A percentile compares a stretch with the other conserved stretches of the same genome.
These are phyloP conservation scores for Favolaschia claudopus DNA, from an alignment of 768 basidiomycete genomes.

Conservation along the genomic window DNA sequence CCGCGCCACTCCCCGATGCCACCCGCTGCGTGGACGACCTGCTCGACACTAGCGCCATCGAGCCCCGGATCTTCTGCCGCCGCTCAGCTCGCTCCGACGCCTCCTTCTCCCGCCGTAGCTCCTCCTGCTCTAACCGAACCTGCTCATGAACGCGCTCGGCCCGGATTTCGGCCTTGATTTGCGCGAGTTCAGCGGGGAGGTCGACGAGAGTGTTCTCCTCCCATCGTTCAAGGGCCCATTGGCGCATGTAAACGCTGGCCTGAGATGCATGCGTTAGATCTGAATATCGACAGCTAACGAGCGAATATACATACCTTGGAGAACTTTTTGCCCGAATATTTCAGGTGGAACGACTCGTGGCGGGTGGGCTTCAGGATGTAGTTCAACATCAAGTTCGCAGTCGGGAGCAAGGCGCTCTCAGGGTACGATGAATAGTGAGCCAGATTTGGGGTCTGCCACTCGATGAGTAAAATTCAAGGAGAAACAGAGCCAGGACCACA, in stretches of 20 bases:
- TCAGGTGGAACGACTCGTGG: slow-evolving; percentile 91
- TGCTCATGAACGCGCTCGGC: slow-evolving; percentile 34
- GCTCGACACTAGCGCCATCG: slow-evolving; percentile 17
- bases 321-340: slow-evolving; percentile 91
- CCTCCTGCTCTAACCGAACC: slow-evolving; percentile 25
- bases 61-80: slow-evolving; percentile 19
- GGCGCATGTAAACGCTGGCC: slow-evolving; percentile 83
- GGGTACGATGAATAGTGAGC: slow-evolving; percentile 95
- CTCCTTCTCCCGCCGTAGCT: slow-evolving; percentile 28
- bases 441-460: slow-evolving; percentile 74
- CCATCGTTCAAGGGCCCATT: slow-evolving; percentile 88
- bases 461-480: not conserved
- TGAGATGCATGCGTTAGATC: slow-evolving; percentile 35
- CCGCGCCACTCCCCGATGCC: slow-evolving; percentile 10
- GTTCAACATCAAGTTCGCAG: slow-evolving; percentile 92
- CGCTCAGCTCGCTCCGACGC: slow-evolving; percentile 18
- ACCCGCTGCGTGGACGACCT: slow-evolving; percentile 4
- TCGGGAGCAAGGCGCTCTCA: slow-evolving; percentile 84
- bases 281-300: not conserved
- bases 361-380: slow-evolving; percentile 83
- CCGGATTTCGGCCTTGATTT: slow-evolving; percentile 64
- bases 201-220: slow-evolving; percentile 65
- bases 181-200: slow-evolving; percentile 64
- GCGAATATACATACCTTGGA: slow-evolving; percentile 66
- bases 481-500: slow-evolving; percentile 35